Conservation (phyloP, 805 yeast genomes). For the Cyberlindnera sargentensis region DNA sequence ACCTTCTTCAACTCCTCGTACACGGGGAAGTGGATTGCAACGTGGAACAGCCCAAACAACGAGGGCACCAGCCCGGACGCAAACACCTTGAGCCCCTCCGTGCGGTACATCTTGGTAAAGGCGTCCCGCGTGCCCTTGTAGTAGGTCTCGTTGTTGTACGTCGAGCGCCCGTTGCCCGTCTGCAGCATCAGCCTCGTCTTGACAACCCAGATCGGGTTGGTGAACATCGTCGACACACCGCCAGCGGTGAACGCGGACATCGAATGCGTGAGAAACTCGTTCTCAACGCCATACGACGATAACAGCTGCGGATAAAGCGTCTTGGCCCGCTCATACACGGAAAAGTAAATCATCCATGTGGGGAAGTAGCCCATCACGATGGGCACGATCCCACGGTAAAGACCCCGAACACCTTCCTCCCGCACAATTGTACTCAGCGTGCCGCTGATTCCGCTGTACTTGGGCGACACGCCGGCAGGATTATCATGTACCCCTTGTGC, state of each 20-base stretch:
- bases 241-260: conserved; percentile 82
- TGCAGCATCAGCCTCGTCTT: conserved; percentile 93
- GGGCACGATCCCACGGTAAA: conserved; percentile 90
- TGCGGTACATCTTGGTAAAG: conserved; percentile 62
- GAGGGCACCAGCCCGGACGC: conserved; percentile 91
- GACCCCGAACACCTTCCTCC: conserved; percentile 79
- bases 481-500: conserved; percentile 59
- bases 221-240: conserved; percentile 69
- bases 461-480: conserved; percentile 14
- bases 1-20: conserved; percentile 73
- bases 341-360: conserved; percentile 94
- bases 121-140: conserved; percentile 84
- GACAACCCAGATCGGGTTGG: conserved; percentile 97
- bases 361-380: conserved; percentile 91
- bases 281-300: conserved; percentile 12
- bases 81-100: conserved; percentile 76
- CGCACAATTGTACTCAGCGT: conserved; percentile 58
- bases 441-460: conserved; percentile 42
- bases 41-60: conserved; percentile 82
- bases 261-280: conserved; percentile 33
- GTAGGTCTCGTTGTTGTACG: conserved; percentile 24
- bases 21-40: conserved; percentile 93
- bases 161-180: conserved; percentile 28
- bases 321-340: conserved; percentile 80
- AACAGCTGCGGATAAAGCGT: conserved; percentile 40